Evolutionary conservation across 2,329 filamentous ascomycete species (phyloP).

Genomic region (Aspergillus felis): DNA sequence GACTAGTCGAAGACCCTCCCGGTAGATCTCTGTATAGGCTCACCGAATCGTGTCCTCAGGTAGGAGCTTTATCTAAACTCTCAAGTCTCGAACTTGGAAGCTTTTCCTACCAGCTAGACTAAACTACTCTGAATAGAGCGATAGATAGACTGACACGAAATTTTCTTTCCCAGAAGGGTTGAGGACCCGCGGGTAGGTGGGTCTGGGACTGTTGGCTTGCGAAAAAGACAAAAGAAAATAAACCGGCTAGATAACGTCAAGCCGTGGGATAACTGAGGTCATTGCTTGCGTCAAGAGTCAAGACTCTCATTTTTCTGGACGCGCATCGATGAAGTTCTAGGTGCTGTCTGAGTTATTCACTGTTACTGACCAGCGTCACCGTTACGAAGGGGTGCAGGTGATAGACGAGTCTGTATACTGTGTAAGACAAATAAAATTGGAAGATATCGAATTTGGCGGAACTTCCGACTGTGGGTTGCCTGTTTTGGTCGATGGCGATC

Average conservation of each 20-base stretch:
- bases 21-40: background rate
- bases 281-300: conserved; percentile 19
- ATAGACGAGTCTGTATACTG: background rate
- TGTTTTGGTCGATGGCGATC: background rate
- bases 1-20: background rate
- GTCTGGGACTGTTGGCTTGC: background rate
- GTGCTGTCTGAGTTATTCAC: conserved; percentile 3
- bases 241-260: background rate
- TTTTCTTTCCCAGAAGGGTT: background rate
- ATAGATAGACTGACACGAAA: background rate
- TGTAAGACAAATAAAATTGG: background rate
- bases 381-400: background rate
- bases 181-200: background rate
- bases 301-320: background rate
- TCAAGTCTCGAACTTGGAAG: background rate
- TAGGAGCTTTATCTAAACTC: background rate
- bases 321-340: conserved; percentile 2
- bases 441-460: background rate
- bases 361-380: conserved; percentile 3
- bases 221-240: background rate
- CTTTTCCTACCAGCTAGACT: background rate
- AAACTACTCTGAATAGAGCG: background rate
- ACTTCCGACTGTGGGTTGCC: conserved; percentile 1
- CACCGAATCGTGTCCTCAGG: background rate
- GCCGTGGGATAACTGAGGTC: conserved; percentile 11